These are phyloP conservation scores for Rhododendron ovatum DNA, from an alignment of 148 eudicot species.

Conservation along the genomic window DNA sequence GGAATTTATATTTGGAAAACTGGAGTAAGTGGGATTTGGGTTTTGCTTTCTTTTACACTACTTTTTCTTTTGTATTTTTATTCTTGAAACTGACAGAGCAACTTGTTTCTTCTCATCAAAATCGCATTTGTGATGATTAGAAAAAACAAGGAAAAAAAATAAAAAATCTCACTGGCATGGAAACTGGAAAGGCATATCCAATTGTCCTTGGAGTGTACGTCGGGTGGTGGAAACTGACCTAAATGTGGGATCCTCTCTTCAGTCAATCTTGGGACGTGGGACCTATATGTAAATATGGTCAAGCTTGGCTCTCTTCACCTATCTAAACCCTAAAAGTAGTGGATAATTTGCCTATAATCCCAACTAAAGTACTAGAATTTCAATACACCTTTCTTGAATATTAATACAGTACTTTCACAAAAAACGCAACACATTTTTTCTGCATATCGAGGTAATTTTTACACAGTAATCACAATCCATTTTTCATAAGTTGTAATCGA, in stretches of 20 bases:
- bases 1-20: not conserved
- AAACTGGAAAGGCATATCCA: not conserved
- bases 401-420: not conserved
- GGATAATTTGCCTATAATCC: not conserved
- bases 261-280: not conserved
- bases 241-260: not conserved
- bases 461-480: not conserved
- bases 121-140: not conserved
- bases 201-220: constrained; percentile 23
- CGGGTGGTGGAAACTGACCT: constrained; percentile 10
- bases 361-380: not conserved
- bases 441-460: not conserved
- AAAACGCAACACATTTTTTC: not conserved
- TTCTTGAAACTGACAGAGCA: not conserved
- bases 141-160: not conserved
- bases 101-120: not conserved
- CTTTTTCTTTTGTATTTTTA: no score
- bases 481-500: no score
- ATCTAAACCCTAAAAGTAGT: not conserved
- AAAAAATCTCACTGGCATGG: not conserved
- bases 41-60: not conserved
- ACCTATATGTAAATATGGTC: not conserved
- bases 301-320: no score
- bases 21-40: not conserved
- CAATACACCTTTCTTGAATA: not conserved